Evolutionary conservation across 768 basidiomycete species (phyloP).

Genomic region (Albatrellus ellisii): DNA sequence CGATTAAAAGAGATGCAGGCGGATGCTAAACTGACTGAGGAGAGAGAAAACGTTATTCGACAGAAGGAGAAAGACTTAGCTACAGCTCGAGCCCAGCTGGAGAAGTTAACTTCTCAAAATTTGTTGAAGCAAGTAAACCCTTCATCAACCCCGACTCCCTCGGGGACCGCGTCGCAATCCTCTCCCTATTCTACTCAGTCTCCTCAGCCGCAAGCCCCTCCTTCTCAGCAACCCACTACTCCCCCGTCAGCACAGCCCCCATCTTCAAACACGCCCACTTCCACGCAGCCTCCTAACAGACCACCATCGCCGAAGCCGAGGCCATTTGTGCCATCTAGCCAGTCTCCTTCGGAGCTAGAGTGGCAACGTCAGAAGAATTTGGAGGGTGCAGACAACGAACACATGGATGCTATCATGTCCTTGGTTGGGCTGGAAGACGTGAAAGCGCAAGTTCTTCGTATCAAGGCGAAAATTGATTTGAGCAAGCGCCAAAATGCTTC

Average conservation of each 20-base stretch:
- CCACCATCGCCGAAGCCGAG: no score
- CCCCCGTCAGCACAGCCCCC: no score
- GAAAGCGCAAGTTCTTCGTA: constrained; percentile 42
- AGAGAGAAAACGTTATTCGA: constrained; percentile 22
- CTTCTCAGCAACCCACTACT: no score
- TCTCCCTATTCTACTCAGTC: no score
- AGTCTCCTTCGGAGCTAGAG: constrained; percentile 19
- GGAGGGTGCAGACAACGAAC: constrained; percentile 36
- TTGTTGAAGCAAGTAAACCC: not conserved
- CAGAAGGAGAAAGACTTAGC: constrained; percentile 36
- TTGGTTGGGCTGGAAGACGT: constrained; percentile 60
- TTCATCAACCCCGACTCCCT: no score
- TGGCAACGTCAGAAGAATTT: constrained; percentile 48
- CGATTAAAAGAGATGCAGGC: constrained; percentile 19
- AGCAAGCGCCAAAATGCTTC: constrained; percentile 37
- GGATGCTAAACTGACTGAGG: constrained; percentile 25
- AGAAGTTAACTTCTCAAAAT: not conserved
- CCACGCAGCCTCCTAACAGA: no score
- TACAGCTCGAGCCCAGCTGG: constrained; percentile 13
- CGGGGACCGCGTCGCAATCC: no score
- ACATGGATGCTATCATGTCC: constrained; percentile 52
- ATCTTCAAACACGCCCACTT: no score
- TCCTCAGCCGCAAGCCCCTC: no score
- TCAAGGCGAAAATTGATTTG: constrained; percentile 46
- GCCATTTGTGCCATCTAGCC: no score